Evolutionary conservation across 2,329 filamentous ascomycete species (phyloP), one percentile per base, ranked within the genome.

Genomic region (Pyricularia sp.): DNA sequence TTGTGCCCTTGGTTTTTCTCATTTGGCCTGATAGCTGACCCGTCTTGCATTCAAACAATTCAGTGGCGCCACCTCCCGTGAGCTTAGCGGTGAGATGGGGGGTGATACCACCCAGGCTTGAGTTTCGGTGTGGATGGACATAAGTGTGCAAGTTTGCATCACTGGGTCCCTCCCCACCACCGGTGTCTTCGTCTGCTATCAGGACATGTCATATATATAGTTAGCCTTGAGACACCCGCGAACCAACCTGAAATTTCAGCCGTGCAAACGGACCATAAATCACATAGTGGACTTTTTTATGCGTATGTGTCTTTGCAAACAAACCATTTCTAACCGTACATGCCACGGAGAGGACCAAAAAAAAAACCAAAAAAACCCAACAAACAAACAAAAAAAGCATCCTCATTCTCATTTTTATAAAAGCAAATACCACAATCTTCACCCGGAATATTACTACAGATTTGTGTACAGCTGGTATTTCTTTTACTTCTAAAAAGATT

Each of bases 1-100:
- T 8, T 13, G 9, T 57, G 53, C 22, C 8, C 22, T 3, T 19
- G n/a, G 13, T 35, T 35, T 35, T 35, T 35, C 3, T 35, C 26
- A 26, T 35, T 35, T 13, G 7, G 12, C 53, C 10, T 28, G 9
- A 28, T 13, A 22, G n/a, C 60, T 62, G 22, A 62, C 60, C 22
- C 4, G 40, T 49, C 16, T 49, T 49, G 16, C 28, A 40, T 16
- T 12, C 13, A 12, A 33, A 13, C n/a, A 16, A 40, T 31, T 16
- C 66, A 71, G 78, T n/a, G 81, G 81, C 1, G 75, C 79, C 62
- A 82, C 81, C 44, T 82, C 80, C 70, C 73, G 83, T 65, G 82
- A 84, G 69, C 70, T 86, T 73, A 79, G 80, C 69, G 84, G 83
- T 63, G 84, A 86, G 78, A 84, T 86, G 82, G 82, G 83, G 65